Base-by-base conservation (phyloP, 2,329 filamentous ascomycete species). In the Cercospora nicotianae region DNA sequence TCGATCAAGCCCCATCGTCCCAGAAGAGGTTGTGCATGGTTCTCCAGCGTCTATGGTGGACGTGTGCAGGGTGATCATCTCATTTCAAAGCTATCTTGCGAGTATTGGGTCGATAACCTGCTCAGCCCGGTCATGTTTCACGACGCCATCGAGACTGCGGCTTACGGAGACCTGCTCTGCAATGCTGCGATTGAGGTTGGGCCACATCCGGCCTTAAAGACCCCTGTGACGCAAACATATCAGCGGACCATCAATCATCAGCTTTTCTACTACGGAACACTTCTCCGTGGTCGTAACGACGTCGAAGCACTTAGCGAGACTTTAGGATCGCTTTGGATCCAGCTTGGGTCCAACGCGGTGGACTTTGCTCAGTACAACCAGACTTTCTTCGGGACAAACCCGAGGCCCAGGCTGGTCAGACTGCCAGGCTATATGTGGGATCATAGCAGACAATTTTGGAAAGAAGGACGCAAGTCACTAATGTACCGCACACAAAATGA, bases 31-130 rank as follows among this genome's bases (percentile, higher is more conserved):
- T n/a, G 30, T 63, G 45, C 61, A 53, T 63, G 61, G 61, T 53
- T 53, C 61, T 63, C 61, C 45, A 63, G 61, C 61, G 61, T 63
- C 42, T 55, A 55, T 64, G 75, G 77, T 63, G 76, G 59, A 61
- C 59, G 59, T 9, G 18, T 55, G 26, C 33, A 76, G 12, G 57
- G 28, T 31, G 61, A 63, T 23, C 8, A 53, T 53, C 45, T 63
- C 45, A 51, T 51, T 23, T 42, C 42, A 30, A 55, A 63, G 26
- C 31, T 63, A 36, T 36, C 28, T 13, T 53, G 61, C 39, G 31
- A 77, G 61, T 85, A 85, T 72, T 86, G 83, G 83, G 72, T 67
- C 2, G 76, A 81, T 28, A 86, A 85, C 71, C 80, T 85, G 80
- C 69, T 75, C 2, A 73, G 77, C 6, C 76, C 83, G 0, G 83